Base-by-base conservation (phyloP, 495 filamentous ascomycete genomes). In the Lichina pygmaea region DNA sequence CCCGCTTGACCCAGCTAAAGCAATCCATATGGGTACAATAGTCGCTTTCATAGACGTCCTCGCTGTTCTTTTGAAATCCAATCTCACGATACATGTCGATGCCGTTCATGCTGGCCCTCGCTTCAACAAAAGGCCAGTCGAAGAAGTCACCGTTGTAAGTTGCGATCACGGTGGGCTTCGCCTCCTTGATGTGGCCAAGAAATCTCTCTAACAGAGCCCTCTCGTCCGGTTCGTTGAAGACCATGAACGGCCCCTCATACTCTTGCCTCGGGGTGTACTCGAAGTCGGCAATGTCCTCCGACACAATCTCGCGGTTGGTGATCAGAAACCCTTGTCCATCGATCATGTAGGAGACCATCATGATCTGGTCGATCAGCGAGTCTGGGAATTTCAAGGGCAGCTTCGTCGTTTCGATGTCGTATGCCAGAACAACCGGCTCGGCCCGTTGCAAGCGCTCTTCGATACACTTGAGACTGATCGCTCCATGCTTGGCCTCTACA, bases 281-380 rank as follows among this genome's bases (percentile, higher is more conserved):
- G 54, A 99, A 99, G 58, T 99, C 91, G 41, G 77, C 66, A 51
- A 99, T 99, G 56, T 99, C 85, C 57, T 95, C 86, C 0, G 91
- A 93, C 9, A 99, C 83, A 47, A 99, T 91, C 59, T 95, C 86
- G 50, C 91, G 73, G 57, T 99, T 99, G 6, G 91, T 99, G 56
- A 99, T 94, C 6, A 99, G 62, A 56, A 99, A 95, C 11, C 89
- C 89, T 61, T 93, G 86, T 0, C 91, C 89, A 53, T 99, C 89
- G 51, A 99, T 95, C 89, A 99, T 99, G 62, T 95, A 99, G 12
- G 91, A 95, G 52, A 99, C 91, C 89, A 99, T 99, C 86, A 99
- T 99, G 52, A 99, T 77, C 60, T 93, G 89, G 61, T 99, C 89
- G 51, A 93, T 76, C 2, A 81, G 67, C 0, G 89, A 77, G 56